Percentiles rank a stretch among this genome's conserved stretches.
Conservation (phyloP, 345 rosid species). For the Rhodomyrtus tomentosa region DNA sequence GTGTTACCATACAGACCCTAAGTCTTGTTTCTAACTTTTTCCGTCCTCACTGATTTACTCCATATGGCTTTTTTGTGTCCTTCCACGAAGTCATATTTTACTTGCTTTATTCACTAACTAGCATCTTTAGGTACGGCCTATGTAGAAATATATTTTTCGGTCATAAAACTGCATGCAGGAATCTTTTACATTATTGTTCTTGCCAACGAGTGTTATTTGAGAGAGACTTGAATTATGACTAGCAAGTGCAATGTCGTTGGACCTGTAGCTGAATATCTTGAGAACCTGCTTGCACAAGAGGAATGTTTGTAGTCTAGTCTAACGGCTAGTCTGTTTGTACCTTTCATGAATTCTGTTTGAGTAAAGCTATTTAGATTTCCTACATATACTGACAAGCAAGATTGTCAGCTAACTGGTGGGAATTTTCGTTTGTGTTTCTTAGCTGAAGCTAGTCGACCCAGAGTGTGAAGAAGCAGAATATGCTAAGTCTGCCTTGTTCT, state of each 20-base stretch:
- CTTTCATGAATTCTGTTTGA: not conserved
- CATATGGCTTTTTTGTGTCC: not conserved
- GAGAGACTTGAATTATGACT: not conserved
- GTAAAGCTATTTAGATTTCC: not conserved
- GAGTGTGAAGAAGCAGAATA: conserved; percentile 49
- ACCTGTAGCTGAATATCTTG: not conserved
- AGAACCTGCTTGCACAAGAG: not conserved
- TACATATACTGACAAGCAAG: not conserved
- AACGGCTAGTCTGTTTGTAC: not conserved
- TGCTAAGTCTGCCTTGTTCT: conserved; percentile 47
- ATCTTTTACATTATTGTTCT: not conserved
- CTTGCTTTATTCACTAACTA: not conserved
- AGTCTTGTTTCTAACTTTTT: not conserved
- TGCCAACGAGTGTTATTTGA: not conserved
- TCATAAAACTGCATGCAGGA: not conserved
- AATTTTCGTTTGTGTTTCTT: not conserved
- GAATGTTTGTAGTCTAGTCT: not conserved
- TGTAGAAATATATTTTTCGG: not conserved
- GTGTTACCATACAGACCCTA: too few species aligned
- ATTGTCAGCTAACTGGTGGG: not conserved
- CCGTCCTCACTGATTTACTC: not conserved
- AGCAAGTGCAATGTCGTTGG: not conserved
- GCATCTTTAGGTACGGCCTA: not conserved
- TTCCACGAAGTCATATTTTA: not conserved
- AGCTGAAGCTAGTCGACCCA: conserved; percentile 40